Evolutionary conservation across 768 basidiomycete species (phyloP), one percentile per base, ranked within the genome.

Genomic region (Xerocomellus intermedius): DNA sequence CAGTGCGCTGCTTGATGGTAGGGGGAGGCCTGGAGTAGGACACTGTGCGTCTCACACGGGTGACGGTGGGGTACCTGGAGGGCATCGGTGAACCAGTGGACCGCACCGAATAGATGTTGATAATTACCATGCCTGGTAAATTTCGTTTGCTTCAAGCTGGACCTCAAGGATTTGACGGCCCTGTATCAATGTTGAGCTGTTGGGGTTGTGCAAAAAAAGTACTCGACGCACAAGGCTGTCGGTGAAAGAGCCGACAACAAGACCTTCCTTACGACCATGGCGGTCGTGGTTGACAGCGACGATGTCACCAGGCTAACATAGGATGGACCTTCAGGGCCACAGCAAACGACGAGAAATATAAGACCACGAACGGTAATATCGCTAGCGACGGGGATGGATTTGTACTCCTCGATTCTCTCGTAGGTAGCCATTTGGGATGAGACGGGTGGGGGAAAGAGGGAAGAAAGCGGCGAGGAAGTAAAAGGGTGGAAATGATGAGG

Each of bases 121-220:
- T 30, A 65, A 70, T 55, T 58, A 86, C 85, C 83, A 87, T 42
- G 86, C 84, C 52, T 86, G 74, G 79, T 85, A 87, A 52, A 89
- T 65, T 52, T 87, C 83, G 28, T 77, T 76, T 16, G 79, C 73
- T 54, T 91, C 89, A 54, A 94, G 81, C 66, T 89, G 90, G 30
- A 94, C 86, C 66, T 91, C 87, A 57, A 94, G 74, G 61, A 92
- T 79, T 74, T 89, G 87, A 53, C 89, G 86, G 50, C 90, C 91
- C 91, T 93, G 58, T 8, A 48, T 22, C 39, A 39, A 43, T 35
- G 19, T 59, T 55, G 32, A 52, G 50, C 47, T 43, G 28, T 22
- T 39, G 17, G 5, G 2, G 2, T n/a, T 28, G 54, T 2, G 19
- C n/a, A 2, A 35, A 32, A 50, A 19, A 33, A 32, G 2, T 16